These are phyloP conservation scores for Russula sp. DNA, from an alignment of 768 basidiomycete genomes.

Conservation along the genomic window DNA sequence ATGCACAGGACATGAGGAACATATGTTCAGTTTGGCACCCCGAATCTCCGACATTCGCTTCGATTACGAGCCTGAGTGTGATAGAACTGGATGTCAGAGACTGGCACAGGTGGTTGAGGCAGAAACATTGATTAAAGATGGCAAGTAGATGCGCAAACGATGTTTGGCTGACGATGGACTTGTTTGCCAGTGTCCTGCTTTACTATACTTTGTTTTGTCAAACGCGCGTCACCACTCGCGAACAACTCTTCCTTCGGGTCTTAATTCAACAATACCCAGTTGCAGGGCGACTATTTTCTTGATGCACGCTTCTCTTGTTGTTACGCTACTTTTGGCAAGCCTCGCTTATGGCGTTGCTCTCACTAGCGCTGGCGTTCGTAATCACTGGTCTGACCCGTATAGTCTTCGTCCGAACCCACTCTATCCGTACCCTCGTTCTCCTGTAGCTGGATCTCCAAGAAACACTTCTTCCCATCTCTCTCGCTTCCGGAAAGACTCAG, in stretches of 20 bases:
- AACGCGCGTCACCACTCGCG: too few species aligned
- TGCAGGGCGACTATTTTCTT: constrained; percentile 8
- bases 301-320: constrained; percentile 5
- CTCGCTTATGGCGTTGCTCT: constrained; percentile 3
- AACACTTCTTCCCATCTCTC: background rate
- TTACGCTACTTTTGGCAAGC: constrained; percentile 9
- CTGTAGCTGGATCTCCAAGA: background rate
- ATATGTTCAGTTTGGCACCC: too few species aligned
- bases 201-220: too few species aligned
- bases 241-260: background rate
- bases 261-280: constrained; percentile 22
- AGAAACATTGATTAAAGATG: too few species aligned
- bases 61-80: too few species aligned
- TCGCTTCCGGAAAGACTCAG: constrained; percentile 2
- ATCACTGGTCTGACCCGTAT: constrained; percentile 23
- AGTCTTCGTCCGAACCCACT: constrained; percentile 20
- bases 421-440: constrained; percentile 12
- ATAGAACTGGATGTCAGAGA: too few species aligned
- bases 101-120: too few species aligned
- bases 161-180: too few species aligned
- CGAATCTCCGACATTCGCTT: too few species aligned
- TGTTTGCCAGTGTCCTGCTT: too few species aligned
- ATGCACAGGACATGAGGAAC: too few species aligned
- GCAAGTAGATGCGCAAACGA: too few species aligned
- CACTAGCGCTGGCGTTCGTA: constrained; percentile 3